Evolutionary conservation across 2,329 filamentous ascomycete species (phyloP), one percentile per base, ranked within the genome.

Genomic region (Xylariales sp.): DNA sequence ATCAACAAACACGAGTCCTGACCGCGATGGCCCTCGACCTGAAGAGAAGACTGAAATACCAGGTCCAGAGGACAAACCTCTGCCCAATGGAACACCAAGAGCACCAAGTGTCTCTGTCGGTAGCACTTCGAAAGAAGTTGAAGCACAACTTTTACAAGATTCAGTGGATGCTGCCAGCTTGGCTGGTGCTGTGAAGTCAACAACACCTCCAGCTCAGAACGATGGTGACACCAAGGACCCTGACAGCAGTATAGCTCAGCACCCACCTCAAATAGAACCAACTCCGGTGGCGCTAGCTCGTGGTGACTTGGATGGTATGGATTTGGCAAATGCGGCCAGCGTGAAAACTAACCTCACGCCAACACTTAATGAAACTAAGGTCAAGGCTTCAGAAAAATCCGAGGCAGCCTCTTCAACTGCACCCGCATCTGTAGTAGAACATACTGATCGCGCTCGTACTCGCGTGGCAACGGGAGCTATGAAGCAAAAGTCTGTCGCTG

Each of bases 1-100:
- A 6, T 89, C 85, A 2, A 78, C 84, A 1, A 81, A 84, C 48
- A 89, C 85, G 2, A 89, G 84, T 49, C 81, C 84, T 2, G 84
- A 85, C 38, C 76, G 83, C 38, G 83, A 88, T 33, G 72, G 69
- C 14, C 67, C 75, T 33, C 72, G 75, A 29, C 77, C 76, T 48
- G 58, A 68, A 13, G 70, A 80, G 50, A 64, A 65, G 23, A 57
- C 60, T 37, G 70, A 68, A 30, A 56, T 40, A 27, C 52, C 49
- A 33, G 44, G 65, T 47, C 50, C 65, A 53, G 54, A 67, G 50
- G 53, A 57, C 42, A 21, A 23, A 13, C 28, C 15, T 16, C 17
- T 13, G 16, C 21, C 16, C 19, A 24, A n/a, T 14, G 15, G 14
- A 5, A 12, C 20, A 10, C 38, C 40, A 16, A 32, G 36, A 19